phyloP scores from a whole-genome alignment of 2,329 filamentous ascomycete species.

The Cytospora chrysosperma region DNA sequence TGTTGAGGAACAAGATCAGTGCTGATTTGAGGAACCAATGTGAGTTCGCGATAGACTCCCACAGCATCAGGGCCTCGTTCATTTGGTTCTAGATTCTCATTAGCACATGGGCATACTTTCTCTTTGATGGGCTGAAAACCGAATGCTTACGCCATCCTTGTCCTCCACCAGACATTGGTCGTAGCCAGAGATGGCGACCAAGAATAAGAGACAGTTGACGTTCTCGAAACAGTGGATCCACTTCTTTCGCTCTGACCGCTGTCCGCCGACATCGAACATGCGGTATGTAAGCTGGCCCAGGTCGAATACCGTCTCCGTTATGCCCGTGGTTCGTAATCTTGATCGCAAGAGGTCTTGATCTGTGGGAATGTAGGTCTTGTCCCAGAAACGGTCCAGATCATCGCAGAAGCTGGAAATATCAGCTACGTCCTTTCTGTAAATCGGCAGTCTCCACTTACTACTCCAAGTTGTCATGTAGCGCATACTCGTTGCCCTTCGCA shows the following conservation, averaged over 20 bases:
- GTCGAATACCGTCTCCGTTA: conserved; percentile 93
- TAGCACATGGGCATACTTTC: conserved; percentile 26
- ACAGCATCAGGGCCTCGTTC: conserved; percentile 85
- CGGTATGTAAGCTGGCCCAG: conserved; percentile 89
- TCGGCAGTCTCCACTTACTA: conserved; percentile 64
- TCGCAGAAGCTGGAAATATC: conserved; percentile 69
- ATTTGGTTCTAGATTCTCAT: conserved; percentile 70
- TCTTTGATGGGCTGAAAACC: not conserved
- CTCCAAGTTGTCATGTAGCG: conserved; percentile 89
- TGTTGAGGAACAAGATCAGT: conserved; percentile 83
- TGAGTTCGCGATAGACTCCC: conserved; percentile 81
- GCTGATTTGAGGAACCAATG: conserved; percentile 83
- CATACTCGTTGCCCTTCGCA: conserved; percentile 91
- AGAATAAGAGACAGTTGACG: conserved; percentile 86
- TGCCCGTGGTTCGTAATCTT: conserved; percentile 86
- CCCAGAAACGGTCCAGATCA: conserved; percentile 73
- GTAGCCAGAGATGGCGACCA: conserved; percentile 94
- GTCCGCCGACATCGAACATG: conserved; percentile 94
- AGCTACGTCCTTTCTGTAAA: not conserved
- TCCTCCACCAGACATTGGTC: conserved; percentile 96
- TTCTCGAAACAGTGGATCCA: conserved; percentile 98
- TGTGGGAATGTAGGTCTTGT: conserved; percentile 77
- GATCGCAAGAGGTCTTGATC: conserved; percentile 94
- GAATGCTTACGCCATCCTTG: conserved; percentile 77
- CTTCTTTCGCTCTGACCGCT: conserved; percentile 91